Base-by-base conservation (phyloP, 495 filamentous ascomycete genomes). In the Neurospora sp. region DNA sequence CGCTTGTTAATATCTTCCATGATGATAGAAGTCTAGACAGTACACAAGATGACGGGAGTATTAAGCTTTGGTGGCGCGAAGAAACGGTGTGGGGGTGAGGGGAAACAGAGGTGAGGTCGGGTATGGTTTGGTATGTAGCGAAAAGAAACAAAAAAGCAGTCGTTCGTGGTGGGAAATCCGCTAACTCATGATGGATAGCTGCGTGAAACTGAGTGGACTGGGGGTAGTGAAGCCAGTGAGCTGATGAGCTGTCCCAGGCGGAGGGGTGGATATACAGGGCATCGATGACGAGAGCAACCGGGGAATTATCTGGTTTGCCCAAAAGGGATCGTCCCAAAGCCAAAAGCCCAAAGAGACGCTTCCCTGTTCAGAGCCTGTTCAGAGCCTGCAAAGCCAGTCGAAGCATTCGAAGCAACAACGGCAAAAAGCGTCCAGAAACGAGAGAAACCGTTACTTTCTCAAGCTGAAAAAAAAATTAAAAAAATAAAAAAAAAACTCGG, bases 1-100 rank as follows among this genome's bases (percentile, higher is more conserved):
- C 78, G 78, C 72, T 81, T 73, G 84, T 87, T 84, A 86, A 84
- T 77, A 76, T 76, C 78, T 39, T 76, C 78, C 79, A 84, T 83
- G 76, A 54, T 79, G 75, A 74, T 42, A 66, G 38, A 40, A 69
- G 72, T 69, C 39, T 46, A 70, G 37, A 72, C 70, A 48, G 31
- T 71, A 70, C 59, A 41, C 70, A 46, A 27, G 27, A 72, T 69
- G 71, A 31, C 14, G 31, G 35, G 48, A 70, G 70, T 40, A 48
- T 71, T 72, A 73, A 48, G 54, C 12, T 66, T 35, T 31, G 4
- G 37, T 46, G 35, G 20, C 72, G 75, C 72, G 66, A 69, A 71
- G 72, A 72, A 75, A 71, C 11, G 72, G 73, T 62, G 23, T 62
- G 48, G 73, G 72, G 74, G 72, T 77, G 76, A 78, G 75, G 75